Conservation (phyloP, 2,329 filamentous ascomycete species). For the Cercospora sp. region DNA sequence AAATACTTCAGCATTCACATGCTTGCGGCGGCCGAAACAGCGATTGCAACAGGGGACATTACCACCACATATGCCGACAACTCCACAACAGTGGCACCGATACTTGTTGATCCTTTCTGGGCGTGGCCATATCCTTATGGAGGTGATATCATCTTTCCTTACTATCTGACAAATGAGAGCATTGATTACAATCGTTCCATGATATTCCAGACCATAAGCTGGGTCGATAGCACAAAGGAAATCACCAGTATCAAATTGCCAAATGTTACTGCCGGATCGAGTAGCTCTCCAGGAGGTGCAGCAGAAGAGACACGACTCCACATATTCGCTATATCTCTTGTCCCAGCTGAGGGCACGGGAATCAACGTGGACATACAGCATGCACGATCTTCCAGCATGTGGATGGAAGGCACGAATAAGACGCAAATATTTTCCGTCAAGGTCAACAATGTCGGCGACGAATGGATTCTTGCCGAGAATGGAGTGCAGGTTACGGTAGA, state of each 20-base stretch:
- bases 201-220: conserved; percentile 44
- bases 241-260: conserved; percentile 41
- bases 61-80: conserved; percentile 43
- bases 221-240: conserved; percentile 44
- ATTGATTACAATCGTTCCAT: conserved; percentile 44
- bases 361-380: conserved; percentile 40
- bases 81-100: conserved; percentile 35
- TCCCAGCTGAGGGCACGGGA: conserved; percentile 33
- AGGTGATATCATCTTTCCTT: conserved; percentile 44
- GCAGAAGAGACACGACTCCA: conserved; percentile 38
- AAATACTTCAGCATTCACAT: conserved; percentile 44
- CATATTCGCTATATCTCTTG: conserved; percentile 43
- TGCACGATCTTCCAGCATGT: conserved; percentile 45
- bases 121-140: conserved; percentile 43
- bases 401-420: conserved; percentile 43
- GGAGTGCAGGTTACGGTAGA: conserved; percentile 40
- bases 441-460: conserved; percentile 42
- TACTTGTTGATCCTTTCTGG: neutral
- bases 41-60: conserved; percentile 42
- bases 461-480: conserved; percentile 39
- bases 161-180: conserved; percentile 40
- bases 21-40: conserved; percentile 44
- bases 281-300: conserved; percentile 37
- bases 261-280: conserved; percentile 40
- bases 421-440: conserved; percentile 43